Conservation (phyloP, 306 rosid genomes). For the Boehmeria nivea region DNA sequence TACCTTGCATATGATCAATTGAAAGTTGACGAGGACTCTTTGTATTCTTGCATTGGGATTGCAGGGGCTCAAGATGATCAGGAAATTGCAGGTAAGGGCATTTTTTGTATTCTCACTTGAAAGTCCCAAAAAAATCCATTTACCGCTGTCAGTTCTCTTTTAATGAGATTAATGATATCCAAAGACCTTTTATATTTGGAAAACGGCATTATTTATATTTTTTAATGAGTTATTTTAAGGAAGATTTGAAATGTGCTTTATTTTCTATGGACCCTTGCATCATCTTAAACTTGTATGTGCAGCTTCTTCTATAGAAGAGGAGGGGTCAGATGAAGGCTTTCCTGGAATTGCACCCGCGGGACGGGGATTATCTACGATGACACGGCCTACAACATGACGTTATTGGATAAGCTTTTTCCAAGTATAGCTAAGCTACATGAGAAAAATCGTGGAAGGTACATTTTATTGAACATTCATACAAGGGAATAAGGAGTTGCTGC, state of each 20-base stretch:
- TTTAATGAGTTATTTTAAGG: not conserved
- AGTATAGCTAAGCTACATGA: no score
- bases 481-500: not conserved
- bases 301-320: slow-evolving; percentile 65
- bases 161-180: not conserved
- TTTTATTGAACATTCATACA: no score
- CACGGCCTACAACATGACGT: slow-evolving; percentile 80
- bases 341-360: slow-evolving; percentile 76
- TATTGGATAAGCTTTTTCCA: no score
- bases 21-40: slow-evolving; percentile 76
- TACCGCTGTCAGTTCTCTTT: no score
- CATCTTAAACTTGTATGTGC: no score
- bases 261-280: no score
- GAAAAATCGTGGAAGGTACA: not conserved
- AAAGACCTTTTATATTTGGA: not conserved
- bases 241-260: not conserved
- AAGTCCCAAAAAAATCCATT: no score
- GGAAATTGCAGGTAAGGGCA: slow-evolving; percentile 46
- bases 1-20: slow-evolving; percentile 84
- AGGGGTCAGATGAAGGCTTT: slow-evolving; percentile 51
- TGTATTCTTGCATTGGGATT: slow-evolving; percentile 82
- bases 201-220: no score
- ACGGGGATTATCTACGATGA: slow-evolving; percentile 94
- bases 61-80: slow-evolving; percentile 80
- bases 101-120: not conserved